Base-by-base conservation (phyloP, 768 basidiomycete genomes). In the Suillus lakei region DNA sequence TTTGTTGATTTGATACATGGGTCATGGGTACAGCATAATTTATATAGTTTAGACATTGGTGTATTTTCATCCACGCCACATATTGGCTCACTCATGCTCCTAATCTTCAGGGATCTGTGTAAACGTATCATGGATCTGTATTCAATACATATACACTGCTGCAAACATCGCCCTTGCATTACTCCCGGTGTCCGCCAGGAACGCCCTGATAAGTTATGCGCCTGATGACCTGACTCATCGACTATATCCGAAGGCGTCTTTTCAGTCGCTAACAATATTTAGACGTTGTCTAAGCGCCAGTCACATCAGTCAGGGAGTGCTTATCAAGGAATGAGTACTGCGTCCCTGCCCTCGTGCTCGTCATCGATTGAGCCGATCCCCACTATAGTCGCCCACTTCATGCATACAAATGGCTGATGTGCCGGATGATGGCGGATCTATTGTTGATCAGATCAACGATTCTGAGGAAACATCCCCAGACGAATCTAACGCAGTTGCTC, bases 1-100 rank as follows among this genome's bases (percentile, higher is more conserved):
- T 1, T 18, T 76, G 16, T 59, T 73, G 63, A 36, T 32, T 46
- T 68, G 66, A 74, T 58, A 38, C 18, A 16, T 16, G 4, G 56
- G 38, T 28, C 26, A 39, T 28, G 36, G 23, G 56, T 39, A 6
- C 23, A 58, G 56, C 18, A 7, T 12, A 28, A 39, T 16, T 18
- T 15, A 38, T 39, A 23, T 21, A 18, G 18, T 39, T 39, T 4
- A 18, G 10, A 39, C 18, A 56, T 12, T 7, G 10, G 26, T 26
- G 36, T 58, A 58, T 58, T 58, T 39, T 39, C 18, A 18, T 39
- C 16, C 38, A 28, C 56, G 16, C 36, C 56, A 39, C 36, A 39
- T 26, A 28, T 28, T 26, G 5, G 23, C 26, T 39, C 38, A 28
- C 38, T 58, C 56, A 39, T 5, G 23, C 16, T 26, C 56, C 5